Conservation (phyloP, 306 rosid species). For the Abrus pulchellus region DNA sequence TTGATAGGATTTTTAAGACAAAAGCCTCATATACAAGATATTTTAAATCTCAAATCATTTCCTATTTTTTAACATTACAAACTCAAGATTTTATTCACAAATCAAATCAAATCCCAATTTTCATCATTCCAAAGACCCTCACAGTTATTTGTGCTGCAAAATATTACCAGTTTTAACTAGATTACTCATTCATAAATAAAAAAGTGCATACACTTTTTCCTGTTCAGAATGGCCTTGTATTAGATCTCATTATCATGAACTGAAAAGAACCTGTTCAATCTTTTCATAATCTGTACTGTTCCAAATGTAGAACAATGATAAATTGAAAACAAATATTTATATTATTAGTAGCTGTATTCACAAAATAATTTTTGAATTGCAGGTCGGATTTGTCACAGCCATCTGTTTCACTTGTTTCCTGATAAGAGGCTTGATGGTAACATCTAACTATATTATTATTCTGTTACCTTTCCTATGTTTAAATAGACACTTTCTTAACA, state of each 20-base stretch:
- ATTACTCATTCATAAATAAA: not conserved
- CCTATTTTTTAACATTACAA: not conserved
- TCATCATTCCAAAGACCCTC: too few relatives aligned
- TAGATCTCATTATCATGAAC: too few relatives aligned
- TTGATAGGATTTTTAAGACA: not conserved
- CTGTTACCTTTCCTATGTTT: not conserved
- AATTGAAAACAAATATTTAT: not conserved
- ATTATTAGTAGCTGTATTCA: conserved; percentile 9
- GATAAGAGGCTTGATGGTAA: conserved; percentile 91
- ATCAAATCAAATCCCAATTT: too few relatives aligned
- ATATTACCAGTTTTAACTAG: conserved; percentile 9
- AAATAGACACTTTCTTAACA: conserved; percentile 13
- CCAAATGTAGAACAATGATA: not conserved
- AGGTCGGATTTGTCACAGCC: conserved; percentile 98
- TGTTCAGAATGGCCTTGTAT: not conserved
- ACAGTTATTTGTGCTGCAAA: conserved; percentile 29
- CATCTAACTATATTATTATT: conserved; percentile 44
- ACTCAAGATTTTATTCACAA: not conserved
- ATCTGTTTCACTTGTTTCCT: conserved; percentile 97
- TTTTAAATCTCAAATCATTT: not conserved
- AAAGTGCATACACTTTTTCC: not conserved
- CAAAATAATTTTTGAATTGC: conserved; percentile 48
- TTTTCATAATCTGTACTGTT: too few relatives aligned
- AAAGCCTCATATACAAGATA: not conserved
- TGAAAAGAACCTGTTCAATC: too few relatives aligned